Percentiles rank a stretch among this genome's conserved stretches.
These are phyloP conservation scores for Leavenworthia alabamica DNA, from an alignment of 345 rosid genomes.

Conservation along the genomic window DNA sequence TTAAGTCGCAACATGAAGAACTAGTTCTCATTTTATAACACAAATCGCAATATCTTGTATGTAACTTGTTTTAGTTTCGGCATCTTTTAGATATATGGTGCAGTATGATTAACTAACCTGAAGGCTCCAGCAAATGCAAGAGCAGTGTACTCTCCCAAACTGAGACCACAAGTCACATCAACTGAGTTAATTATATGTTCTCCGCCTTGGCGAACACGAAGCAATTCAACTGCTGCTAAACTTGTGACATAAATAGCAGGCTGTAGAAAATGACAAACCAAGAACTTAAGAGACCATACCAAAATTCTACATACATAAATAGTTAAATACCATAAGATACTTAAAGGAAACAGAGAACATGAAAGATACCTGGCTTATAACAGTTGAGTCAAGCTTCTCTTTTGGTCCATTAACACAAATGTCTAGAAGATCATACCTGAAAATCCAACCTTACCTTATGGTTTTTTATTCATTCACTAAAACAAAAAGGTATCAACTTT, in stretches of 20 bases:
- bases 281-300: background rate
- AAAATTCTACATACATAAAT: background rate
- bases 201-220: constrained; percentile 81
- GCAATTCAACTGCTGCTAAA: constrained; percentile 91
- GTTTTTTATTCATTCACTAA: background rate
- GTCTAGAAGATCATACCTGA: constrained; percentile 90
- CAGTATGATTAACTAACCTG: constrained; percentile 43
- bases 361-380: constrained; percentile 78
- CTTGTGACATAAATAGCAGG: constrained; percentile 99
- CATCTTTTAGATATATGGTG: background rate
- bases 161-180: constrained; percentile 94
- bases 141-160: constrained; percentile 98
- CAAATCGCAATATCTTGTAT: background rate
- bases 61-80: background rate
- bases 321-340: background rate
- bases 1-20: background rate
- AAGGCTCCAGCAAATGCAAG: constrained; percentile 93
- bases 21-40: background rate
- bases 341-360: background rate
- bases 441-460: constrained; percentile 21
- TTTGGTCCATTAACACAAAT: constrained; percentile 86
- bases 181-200: constrained; percentile 79
- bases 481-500: background rate
- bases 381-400: constrained; percentile 90
- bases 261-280: constrained; percentile 37